phyloP scores from a whole-genome alignment of 495 filamentous ascomycete genomes.

The Penicillium longicatenatum region DNA sequence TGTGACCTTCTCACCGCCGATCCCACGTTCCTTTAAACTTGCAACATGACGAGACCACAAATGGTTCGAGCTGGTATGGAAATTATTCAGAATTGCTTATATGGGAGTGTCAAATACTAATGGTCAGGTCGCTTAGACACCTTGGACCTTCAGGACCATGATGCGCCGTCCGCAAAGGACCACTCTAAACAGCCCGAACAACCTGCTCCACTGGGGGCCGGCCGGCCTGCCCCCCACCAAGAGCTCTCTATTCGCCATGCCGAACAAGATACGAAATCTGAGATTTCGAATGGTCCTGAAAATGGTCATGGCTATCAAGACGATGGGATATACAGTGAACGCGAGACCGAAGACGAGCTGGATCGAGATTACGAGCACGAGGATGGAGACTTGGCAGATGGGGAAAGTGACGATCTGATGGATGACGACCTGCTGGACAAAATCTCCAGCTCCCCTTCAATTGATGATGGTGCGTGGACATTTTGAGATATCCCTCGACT shows the following conservation, averaged over 20 bases:
- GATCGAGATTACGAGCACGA: conserved; percentile 53
- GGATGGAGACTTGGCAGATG: conserved; percentile 69
- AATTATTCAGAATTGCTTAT: neutral
- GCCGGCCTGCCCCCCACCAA: conserved; percentile 78
- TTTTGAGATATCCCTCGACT: neutral
- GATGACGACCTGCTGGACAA: conserved; percentile 96
- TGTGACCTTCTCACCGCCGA: conserved; percentile 14
- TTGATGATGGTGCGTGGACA: conserved; percentile 84
- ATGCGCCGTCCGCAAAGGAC: conserved; percentile 80
- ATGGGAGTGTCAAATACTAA: conserved; percentile 1
- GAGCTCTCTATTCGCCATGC: conserved; percentile 78
- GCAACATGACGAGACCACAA: conserved; percentile 69
- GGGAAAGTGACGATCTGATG: conserved; percentile 72
- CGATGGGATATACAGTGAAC: conserved; percentile 46
- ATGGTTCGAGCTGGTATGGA: conserved; percentile 76
- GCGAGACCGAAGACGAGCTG: conserved; percentile 33
- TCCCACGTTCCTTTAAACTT: conserved; percentile 21
- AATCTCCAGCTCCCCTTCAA: conserved; percentile 96
- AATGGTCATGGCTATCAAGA: conserved; percentile 51
- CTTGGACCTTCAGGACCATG: conserved; percentile 87
- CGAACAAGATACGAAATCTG: conserved; percentile 69
- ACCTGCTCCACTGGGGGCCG: conserved; percentile 51
- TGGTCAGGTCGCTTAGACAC: conserved; percentile 65
- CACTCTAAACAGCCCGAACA: conserved; percentile 60
- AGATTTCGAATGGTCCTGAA: conserved; percentile 56